Conservation (phyloP, 192 early-diverging fungal species). For the Linnemannia elongata region DNA sequence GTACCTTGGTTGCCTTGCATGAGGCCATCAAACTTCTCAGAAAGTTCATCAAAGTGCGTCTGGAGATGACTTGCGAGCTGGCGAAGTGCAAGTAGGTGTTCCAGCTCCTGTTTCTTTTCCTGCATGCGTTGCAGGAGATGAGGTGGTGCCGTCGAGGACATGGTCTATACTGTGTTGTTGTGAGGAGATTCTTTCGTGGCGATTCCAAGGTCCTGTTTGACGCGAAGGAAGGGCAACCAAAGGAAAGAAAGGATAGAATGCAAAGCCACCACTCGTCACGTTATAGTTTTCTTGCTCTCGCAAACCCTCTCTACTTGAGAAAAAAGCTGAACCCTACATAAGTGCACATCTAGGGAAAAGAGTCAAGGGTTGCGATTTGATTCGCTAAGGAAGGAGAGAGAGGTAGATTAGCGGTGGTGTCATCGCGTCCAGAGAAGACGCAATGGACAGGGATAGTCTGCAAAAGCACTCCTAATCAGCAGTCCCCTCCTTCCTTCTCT, state of each 20-base stretch:
- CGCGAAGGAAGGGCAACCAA: slow-evolving; percentile 1
- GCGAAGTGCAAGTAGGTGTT: slow-evolving; percentile 25
- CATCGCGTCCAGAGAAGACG: slow-evolving; percentile 40
- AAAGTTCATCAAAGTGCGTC: slow-evolving; percentile 49
- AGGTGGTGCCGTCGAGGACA: slow-evolving; percentile 6
- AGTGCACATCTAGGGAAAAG: neutral
- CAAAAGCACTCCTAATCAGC: slow-evolving; percentile 6
- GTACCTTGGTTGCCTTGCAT: slow-evolving; percentile 48
- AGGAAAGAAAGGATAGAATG: neutral
- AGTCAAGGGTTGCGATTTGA: slow-evolving; percentile 16
- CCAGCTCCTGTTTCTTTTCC: slow-evolving; percentile 46
- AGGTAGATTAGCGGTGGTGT: slow-evolving; percentile 17
- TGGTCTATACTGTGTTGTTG: neutral
- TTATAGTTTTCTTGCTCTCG: neutral
- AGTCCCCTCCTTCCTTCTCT: neutral
- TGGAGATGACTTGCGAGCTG: slow-evolving; percentile 40
- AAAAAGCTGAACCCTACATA: neutral
- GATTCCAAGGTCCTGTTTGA: neutral
- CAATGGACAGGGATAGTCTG: slow-evolving; percentile 15
- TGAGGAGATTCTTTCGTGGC: too few relatives aligned
- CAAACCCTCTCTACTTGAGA: neutral
- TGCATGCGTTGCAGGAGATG: slow-evolving; percentile 36
- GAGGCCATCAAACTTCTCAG: slow-evolving; percentile 45
- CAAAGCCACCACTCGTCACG: neutral
- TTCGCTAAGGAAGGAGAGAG: slow-evolving; percentile 8